phyloP scores from a whole-genome alignment of 192 early-diverging fungal species.

The Allomyces javanicus region DNA sequence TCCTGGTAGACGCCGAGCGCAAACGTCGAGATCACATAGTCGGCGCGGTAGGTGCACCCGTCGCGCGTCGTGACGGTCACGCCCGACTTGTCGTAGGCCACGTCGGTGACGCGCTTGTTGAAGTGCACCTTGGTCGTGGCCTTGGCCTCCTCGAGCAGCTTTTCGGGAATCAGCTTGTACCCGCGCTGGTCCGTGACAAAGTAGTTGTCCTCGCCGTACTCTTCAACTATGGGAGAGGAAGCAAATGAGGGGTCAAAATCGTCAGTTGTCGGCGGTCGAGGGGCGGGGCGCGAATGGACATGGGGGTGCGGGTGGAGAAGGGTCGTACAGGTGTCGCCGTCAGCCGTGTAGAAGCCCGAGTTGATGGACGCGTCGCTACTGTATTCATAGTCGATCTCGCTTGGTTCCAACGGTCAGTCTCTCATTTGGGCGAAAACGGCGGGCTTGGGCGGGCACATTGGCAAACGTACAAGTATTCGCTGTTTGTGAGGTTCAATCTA shows the following conservation, averaged over 20 bases:
- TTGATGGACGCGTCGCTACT: conserved; percentile 12
- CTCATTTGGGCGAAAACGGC: too few species aligned
- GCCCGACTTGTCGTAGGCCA: conserved; percentile 7
- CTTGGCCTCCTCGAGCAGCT: neutral
- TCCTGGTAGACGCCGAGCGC: conserved; percentile 18
- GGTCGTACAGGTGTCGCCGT: conserved; percentile 1
- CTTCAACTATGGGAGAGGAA: neutral
- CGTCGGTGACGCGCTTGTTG: conserved; percentile 12
- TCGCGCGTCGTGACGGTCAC: conserved; percentile 10
- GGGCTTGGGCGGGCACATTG: too few species aligned
- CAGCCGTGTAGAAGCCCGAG: conserved; percentile 10
- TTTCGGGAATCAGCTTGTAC: neutral
- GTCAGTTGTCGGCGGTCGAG: neutral
- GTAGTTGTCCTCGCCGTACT: conserved; percentile 9
- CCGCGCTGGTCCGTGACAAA: conserved; percentile 17
- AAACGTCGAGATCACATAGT: conserved; percentile 18
- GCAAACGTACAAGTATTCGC: too few species aligned
- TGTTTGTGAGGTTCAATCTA: conserved; percentile 7
- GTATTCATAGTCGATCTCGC: conserved; percentile 14
- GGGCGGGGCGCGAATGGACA: neutral
- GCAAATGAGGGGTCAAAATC: too few species aligned
- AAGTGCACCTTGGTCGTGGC: conserved; percentile 10
- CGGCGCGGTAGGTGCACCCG: conserved; percentile 10
- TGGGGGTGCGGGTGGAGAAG: conserved; percentile 2
- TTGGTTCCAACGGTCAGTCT: too few species aligned